Conservation (phyloP, 2,329 filamentous ascomycete species). For the Pseudogymnoascus sp. region DNA sequence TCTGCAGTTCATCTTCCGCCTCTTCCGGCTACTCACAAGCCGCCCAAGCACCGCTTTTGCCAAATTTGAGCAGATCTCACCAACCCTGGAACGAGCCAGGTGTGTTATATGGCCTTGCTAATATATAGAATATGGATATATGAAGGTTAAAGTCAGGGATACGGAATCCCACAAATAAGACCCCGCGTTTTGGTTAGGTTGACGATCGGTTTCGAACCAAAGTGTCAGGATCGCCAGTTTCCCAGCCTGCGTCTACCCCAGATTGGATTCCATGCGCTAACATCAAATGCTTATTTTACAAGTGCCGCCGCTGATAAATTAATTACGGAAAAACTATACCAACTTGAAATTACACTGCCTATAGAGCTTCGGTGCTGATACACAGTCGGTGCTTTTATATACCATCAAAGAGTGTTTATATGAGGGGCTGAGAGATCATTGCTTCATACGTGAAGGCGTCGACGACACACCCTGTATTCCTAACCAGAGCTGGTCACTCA, state of each 20-base stretch:
- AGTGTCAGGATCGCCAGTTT: constrained; percentile 2
- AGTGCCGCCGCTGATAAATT: constrained; percentile 5
- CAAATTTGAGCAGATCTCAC: neutral
- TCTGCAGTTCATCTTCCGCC: neutral
- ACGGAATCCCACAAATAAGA: constrained; percentile 6
- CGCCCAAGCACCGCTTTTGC: neutral
- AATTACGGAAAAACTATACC: constrained; percentile 5
- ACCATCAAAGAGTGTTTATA: neutral
- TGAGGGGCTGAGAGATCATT: neutral
- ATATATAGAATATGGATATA: neutral
- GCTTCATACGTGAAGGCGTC: neutral
- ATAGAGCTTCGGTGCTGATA: neutral
- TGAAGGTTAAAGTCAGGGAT: neutral
- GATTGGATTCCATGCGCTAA: neutral
- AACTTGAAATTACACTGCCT: neutral
- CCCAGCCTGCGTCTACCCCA: neutral
- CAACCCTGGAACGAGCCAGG: neutral
- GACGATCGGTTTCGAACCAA: neutral
- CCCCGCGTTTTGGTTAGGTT: constrained; percentile 2
- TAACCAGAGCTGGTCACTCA: neutral
- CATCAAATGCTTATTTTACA: neutral
- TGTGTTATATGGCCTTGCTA: neutral
- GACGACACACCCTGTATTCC: neutral
- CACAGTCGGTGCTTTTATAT: constrained; percentile 2
- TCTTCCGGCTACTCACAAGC: neutral